Conservation (phyloP, 2,329 filamentous ascomycete species). For the Penicillium sp. region DNA sequence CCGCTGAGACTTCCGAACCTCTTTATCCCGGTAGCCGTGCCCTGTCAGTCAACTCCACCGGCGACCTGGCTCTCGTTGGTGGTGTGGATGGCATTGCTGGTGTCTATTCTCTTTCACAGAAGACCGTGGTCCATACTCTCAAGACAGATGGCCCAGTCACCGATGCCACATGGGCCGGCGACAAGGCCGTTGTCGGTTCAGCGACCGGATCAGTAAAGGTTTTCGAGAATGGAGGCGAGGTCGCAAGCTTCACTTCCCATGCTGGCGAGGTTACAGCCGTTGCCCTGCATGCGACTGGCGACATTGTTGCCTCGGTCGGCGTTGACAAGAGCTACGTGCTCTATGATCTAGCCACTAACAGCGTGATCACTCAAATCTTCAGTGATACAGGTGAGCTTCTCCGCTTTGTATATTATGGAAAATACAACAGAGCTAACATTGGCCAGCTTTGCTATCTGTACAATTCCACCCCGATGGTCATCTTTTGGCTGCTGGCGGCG, state of each 20-base stretch:
- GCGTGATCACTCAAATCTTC: conserved; percentile 73
- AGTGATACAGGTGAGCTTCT: conserved; percentile 67
- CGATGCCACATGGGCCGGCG: conserved; percentile 56
- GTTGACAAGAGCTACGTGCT: conserved; percentile 89
- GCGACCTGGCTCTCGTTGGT: conserved; percentile 68
- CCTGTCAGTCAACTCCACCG: conserved; percentile 58
- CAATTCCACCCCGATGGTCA: conserved; percentile 97
- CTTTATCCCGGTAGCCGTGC: conserved; percentile 59
- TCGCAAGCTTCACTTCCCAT: conserved; percentile 72
- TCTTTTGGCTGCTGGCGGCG: conserved; percentile 80
- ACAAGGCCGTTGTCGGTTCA: conserved; percentile 69
- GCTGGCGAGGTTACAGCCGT: conserved; percentile 76
- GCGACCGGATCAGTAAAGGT: conserved; percentile 76
- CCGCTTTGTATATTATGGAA: background rate
- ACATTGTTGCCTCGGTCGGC: conserved; percentile 81
- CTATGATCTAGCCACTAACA: conserved; percentile 70
- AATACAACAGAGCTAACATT: conserved; percentile 17
- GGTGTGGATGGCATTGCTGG: conserved; percentile 72
- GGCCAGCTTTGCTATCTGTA: conserved; percentile 66
- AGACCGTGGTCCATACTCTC: conserved; percentile 69
- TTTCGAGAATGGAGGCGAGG: conserved; percentile 67
- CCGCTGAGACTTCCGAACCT: conserved; percentile 54
- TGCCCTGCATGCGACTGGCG: conserved; percentile 76
- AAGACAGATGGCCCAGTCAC: conserved; percentile 66
- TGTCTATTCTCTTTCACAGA: conserved; percentile 73